Evolutionary conservation across 495 filamentous ascomycete genomes (phyloP).

Genomic region (Beverwykella pulmonaria): DNA sequence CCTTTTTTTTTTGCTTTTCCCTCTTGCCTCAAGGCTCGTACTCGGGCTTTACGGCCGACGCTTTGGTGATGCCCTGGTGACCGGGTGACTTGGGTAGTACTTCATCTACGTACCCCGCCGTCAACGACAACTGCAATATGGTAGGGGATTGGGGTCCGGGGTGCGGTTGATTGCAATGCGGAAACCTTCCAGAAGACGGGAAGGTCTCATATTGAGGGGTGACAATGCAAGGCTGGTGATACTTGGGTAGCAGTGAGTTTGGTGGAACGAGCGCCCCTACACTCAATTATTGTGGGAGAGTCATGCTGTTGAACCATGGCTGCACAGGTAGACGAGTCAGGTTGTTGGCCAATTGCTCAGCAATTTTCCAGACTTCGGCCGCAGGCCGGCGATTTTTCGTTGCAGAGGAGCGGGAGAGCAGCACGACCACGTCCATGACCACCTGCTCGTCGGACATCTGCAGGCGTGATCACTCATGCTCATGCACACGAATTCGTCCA

Average conservation of each 20-base stretch:
- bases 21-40: background rate
- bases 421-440: no score
- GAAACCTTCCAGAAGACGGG: conserved; percentile 31
- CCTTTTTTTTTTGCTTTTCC: background rate
- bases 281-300: no score
- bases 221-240: background rate
- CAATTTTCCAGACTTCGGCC: no score
- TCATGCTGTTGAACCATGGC: background rate
- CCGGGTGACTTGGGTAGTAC: conserved; percentile 27
- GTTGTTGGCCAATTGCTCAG: background rate
- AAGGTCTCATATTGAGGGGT: conserved; percentile 9
- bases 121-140: conserved; percentile 27
- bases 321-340: background rate
- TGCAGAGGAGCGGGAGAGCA: no score
- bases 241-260: background rate
- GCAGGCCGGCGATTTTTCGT: no score
- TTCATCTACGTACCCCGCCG: conserved; percentile 35
- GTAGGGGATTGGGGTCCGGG: conserved; percentile 25
- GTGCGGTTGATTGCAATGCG: conserved; percentile 16
- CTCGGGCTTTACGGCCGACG: background rate
- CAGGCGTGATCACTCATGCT: conserved; percentile 1
- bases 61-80: conserved; percentile 6
- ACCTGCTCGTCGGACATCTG: background rate
- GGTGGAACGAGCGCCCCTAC: no score
- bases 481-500: background rate